Evolutionary conservation across 2,329 filamentous ascomycete genomes (phyloP).

Genomic region (Paecilomyces fulvus): DNA sequence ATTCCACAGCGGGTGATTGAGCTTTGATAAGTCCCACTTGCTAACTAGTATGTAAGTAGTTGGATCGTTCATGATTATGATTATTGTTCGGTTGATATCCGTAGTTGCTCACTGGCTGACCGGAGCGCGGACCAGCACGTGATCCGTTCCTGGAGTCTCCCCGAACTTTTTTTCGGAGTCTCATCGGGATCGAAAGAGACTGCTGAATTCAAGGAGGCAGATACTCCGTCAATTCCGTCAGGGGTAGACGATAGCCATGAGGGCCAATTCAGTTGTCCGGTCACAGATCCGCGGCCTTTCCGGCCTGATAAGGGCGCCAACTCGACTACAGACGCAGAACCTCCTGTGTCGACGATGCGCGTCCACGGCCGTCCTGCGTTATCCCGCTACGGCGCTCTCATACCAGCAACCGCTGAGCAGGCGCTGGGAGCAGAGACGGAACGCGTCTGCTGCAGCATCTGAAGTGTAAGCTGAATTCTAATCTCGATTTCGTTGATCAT

Average conservation of each 20-base stretch:
- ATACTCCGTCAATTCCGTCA: constrained; percentile 19
- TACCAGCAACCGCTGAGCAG: constrained; percentile 30
- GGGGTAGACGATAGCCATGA: constrained; percentile 27
- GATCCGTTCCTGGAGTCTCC: constrained; percentile 24
- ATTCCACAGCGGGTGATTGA: too few species aligned
- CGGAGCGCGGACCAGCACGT: constrained; percentile 15
- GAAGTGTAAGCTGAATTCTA: constrained; percentile 30
- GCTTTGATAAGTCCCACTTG: too few species aligned
- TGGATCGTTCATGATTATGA: neutral
- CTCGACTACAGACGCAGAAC: constrained; percentile 26
- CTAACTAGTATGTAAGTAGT: too few species aligned
- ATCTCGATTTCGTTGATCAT: constrained; percentile 2
- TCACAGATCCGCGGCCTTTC: constrained; percentile 30
- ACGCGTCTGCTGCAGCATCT: constrained; percentile 35
- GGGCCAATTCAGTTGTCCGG: constrained; percentile 34
- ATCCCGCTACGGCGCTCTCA: constrained; percentile 21
- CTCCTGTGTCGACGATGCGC: constrained; percentile 32
- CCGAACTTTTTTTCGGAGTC: constrained; percentile 28
- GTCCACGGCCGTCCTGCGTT: constrained; percentile 28
- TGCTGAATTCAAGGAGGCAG: constrained; percentile 11
- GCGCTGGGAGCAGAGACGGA: constrained; percentile 35
- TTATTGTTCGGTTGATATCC: neutral
- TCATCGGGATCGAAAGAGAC: constrained; percentile 16
- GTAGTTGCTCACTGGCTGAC: neutral
- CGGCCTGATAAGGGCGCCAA: constrained; percentile 25